A percentile compares a stretch with the other conserved stretches of the same genome.
Evolutionary conservation across 768 basidiomycete species (phyloP).

Genomic region (Multifurca ochricompacta): DNA sequence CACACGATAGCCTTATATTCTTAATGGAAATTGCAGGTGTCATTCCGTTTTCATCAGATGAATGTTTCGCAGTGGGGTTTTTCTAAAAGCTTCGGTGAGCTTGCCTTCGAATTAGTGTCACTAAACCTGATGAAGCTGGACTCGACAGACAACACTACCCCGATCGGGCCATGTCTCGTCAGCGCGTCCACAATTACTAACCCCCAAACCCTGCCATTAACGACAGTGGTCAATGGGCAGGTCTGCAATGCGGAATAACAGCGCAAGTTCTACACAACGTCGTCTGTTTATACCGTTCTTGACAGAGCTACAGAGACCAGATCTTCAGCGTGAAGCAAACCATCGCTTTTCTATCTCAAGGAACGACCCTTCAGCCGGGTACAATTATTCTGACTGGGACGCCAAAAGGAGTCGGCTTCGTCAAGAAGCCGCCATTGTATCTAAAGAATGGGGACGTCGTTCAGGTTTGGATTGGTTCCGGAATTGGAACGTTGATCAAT

Average conservation of each 20-base stretch:
- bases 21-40: constrained; percentile 38
- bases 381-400: constrained; percentile 79
- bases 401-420: constrained; percentile 77
- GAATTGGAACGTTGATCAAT: constrained; percentile 76
- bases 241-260: constrained; percentile 74
- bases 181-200: constrained; percentile 54
- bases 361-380: constrained; percentile 74
- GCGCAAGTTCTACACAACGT: constrained; percentile 40
- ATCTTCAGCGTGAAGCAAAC: constrained; percentile 76
- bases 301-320: constrained; percentile 48
- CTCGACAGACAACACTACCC: constrained; percentile 52
- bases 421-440: constrained; percentile 58
- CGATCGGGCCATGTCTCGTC: constrained; percentile 77
- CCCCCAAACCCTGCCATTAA: constrained; percentile 57
- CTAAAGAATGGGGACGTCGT: constrained; percentile 71
- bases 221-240: constrained; percentile 57
- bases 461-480: constrained; percentile 57
- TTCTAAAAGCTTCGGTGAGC: constrained; percentile 76
- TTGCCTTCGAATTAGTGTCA: neutral
- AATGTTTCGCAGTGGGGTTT: constrained; percentile 81
- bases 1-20: neutral
- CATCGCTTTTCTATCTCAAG: constrained; percentile 74
- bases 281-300: neutral
- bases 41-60: constrained; percentile 78
- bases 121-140: neutral